A percentile compares a stretch with the other conserved stretches of the same genome.
Evolutionary conservation across 2,329 filamentous ascomycete genomes (phyloP).

Genomic region (Clarireedia homoeocarpa): DNA sequence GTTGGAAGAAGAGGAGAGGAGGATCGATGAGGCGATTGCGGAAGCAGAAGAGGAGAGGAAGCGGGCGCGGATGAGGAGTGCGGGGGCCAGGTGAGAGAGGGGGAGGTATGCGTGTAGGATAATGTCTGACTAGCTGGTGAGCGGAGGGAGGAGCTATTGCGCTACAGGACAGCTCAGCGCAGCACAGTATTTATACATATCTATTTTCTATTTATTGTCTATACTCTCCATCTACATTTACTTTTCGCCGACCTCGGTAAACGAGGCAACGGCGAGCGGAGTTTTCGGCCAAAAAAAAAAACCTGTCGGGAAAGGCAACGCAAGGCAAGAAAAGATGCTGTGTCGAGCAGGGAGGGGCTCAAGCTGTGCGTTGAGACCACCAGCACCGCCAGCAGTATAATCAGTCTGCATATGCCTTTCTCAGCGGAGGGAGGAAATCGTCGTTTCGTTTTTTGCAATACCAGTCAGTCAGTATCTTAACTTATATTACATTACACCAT

Average conservation of each 20-base stretch:
- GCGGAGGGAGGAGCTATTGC: too few relatives aligned
- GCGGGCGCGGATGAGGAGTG: background rate
- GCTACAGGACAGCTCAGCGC: background rate
- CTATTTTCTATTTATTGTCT: background rate
- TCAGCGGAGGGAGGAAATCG: background rate
- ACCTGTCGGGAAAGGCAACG: too few relatives aligned
- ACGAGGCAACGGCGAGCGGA: background rate
- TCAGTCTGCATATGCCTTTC: background rate
- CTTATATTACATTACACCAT: too few relatives aligned
- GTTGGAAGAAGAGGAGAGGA: conserved; percentile 27
- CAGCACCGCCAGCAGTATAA: background rate
- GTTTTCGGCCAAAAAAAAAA: background rate
- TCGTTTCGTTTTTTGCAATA: too few relatives aligned
- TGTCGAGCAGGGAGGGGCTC: background rate
- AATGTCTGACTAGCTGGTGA: too few relatives aligned
- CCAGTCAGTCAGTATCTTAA: too few relatives aligned
- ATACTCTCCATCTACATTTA: background rate
- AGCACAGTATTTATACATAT: background rate
- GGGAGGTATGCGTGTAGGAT: background rate
- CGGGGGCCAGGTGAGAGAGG: background rate
- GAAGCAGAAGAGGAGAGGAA: conserved; percentile 19
- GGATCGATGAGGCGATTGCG: conserved; percentile 26
- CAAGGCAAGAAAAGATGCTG: too few relatives aligned
- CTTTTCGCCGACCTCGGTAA: background rate
- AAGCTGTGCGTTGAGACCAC: background rate